These are phyloP conservation scores for Tuber aestivum DNA, from an alignment of 495 filamentous ascomycete genomes.

Conservation along the genomic window DNA sequence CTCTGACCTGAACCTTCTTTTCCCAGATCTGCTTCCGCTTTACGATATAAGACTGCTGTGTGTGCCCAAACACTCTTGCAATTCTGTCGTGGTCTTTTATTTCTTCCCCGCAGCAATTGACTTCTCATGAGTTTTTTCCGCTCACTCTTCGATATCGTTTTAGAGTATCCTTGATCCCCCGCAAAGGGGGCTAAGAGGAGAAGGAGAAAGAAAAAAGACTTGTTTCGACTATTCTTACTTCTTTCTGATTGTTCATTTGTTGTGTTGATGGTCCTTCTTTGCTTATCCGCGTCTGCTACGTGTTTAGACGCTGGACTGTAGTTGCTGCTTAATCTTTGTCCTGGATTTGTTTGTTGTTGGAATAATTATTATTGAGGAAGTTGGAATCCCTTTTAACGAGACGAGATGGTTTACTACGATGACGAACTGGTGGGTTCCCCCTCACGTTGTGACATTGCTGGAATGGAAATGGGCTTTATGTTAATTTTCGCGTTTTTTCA, in stretches of 20 bases:
- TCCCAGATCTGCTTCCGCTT: neutral
- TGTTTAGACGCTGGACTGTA: neutral
- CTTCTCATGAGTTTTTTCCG: neutral
- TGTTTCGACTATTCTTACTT: neutral
- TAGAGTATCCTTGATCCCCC: neutral
- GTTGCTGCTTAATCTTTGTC: neutral
- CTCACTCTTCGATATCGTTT: neutral
- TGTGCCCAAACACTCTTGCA: neutral
- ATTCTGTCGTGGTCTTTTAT: neutral
- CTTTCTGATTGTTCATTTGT: neutral
- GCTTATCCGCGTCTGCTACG: neutral
- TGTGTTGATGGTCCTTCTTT: neutral
- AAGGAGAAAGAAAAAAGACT: neutral
- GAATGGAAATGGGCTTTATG: neutral
- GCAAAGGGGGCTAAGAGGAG: neutral
- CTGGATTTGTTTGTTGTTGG: neutral
- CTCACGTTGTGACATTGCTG: neutral
- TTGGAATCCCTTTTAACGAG: neutral
- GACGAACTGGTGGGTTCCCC: neutral
- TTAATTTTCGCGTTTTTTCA: neutral
- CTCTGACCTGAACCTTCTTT: neutral
- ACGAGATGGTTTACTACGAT: constrained; percentile 1
- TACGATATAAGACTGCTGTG: neutral
- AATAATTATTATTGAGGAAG: neutral
- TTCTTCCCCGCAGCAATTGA: neutral